Conservation (phyloP, 176 grass and related monocot genomes). For the Typha latifolia region DNA sequence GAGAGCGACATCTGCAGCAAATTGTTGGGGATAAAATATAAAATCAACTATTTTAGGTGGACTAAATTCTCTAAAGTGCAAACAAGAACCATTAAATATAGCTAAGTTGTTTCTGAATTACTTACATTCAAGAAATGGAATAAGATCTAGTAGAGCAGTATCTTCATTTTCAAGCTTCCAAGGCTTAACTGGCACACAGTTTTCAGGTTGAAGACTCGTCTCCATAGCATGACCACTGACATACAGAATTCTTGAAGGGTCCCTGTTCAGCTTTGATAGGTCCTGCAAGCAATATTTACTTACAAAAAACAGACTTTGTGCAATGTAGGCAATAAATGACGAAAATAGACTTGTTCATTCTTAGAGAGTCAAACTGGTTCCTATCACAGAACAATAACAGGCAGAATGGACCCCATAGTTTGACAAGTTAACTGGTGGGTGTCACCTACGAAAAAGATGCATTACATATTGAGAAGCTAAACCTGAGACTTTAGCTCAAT, state of each 20-base stretch:
- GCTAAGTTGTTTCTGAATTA: conserved; percentile 12
- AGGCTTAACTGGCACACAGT: conserved; percentile 59
- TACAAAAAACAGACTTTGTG: not conserved
- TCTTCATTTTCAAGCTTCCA: conserved; percentile 82
- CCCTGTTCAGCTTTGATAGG: conserved; percentile 89
- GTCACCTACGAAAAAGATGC: not conserved
- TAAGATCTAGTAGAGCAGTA: conserved; percentile 77
- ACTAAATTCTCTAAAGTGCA: too few relatives aligned
- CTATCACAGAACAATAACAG: too few relatives aligned
- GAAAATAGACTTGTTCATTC: too few relatives aligned
- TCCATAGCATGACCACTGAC: conserved; percentile 67
- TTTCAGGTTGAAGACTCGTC: conserved; percentile 61
- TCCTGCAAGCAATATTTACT: conserved; percentile 40
- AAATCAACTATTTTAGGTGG: conserved; percentile 9
- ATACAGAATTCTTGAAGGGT: conserved; percentile 66
- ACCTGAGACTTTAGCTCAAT: too few relatives aligned
- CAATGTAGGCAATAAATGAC: not conserved
- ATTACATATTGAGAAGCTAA: too few relatives aligned
- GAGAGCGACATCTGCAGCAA: conserved; percentile 53
- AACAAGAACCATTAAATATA: not conserved
- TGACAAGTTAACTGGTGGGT: too few relatives aligned
- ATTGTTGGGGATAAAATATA: conserved; percentile 6
- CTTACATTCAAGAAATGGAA: conserved; percentile 98
- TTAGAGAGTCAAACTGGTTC: too few relatives aligned
- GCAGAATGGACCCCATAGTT: too few relatives aligned